phyloP scores from a whole-genome alignment of 768 basidiomycete species.

The Leccinum arenicola region DNA sequence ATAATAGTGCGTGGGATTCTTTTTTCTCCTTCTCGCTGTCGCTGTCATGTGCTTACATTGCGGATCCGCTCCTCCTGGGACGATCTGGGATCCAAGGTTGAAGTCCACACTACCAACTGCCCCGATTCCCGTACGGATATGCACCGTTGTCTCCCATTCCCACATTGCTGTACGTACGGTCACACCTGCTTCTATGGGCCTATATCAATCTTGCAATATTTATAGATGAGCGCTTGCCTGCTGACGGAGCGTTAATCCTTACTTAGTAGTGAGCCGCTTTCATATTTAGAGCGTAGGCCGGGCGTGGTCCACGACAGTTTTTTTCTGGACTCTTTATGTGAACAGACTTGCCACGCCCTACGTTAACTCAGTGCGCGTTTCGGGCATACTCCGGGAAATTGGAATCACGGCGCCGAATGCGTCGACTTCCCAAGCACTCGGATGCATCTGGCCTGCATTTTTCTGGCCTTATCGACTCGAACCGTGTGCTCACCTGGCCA shows the following conservation, averaged over 20 bases:
- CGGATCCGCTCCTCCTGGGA: no score
- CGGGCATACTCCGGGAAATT: neutral
- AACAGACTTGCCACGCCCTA: neutral
- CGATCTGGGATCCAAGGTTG: no score
- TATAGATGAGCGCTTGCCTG: neutral
- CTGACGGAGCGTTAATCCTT: neutral
- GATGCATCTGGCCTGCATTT: neutral
- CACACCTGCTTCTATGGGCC: neutral
- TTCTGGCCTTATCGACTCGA: neutral
- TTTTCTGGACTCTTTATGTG: neutral
- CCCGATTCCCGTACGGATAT: neutral
- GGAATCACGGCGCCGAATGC: neutral
- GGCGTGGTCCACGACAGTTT: neutral
- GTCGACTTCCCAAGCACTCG: neutral
- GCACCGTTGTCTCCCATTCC: neutral
- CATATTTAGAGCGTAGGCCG: neutral
- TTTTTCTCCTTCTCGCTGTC: no score
- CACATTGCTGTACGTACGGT: neutral
- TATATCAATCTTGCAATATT: neutral
- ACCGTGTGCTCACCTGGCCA: neutral
- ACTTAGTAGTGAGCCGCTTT: neutral
- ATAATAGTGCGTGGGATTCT: no score
- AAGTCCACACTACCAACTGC: no score
- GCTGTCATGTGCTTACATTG: no score
- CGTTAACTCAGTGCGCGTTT: neutral